Evolutionary conservation across 495 filamentous ascomycete genomes (phyloP), one percentile per base, ranked within the genome.

Genomic region (Penicillium mononematosum): DNA sequence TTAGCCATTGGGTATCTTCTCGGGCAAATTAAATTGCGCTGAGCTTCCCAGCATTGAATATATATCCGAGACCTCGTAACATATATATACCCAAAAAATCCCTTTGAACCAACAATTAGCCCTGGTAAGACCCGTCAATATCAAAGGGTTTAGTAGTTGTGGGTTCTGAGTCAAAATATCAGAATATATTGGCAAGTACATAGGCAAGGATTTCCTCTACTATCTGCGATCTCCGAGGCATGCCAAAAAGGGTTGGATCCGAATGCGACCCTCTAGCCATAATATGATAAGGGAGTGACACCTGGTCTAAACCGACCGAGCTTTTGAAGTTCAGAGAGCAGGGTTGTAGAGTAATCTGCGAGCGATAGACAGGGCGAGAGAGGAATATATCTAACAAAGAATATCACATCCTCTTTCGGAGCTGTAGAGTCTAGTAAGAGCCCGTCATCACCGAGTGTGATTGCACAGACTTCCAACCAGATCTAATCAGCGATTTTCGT

Each of bases 331-430:
- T 59, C 6, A 29, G 22, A 22, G 22, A 22, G 60, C 56, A n/a
- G 17, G 4, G 56, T 39, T 44, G 29, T 31, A 47, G 43, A 45
- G 39, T 51, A 63, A 55, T 61, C 34, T 9, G 58, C 29, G 6
- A 66, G 64, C 14, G 61, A 60, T 46, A 31, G n/a, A 43, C 22
- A 22, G 16, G 31, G 19, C 9, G 58, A 58, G 58, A 58, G 14
- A 69, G 57, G 66, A 49, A 58, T 16, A 64, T 66, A 62, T 48
- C 39, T 50, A 58, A 64, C 6, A 55, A 65, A 62, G 17, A 27
- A 8, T 34, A 50, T 58, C 32, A 62, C 45, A 29, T 65, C 57
- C 25, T 68, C 63, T 66, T 64, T 51, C n/a, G 53, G 58, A 31
- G 66, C 59, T 16, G 51, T 61, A 22, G 63, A 68, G n/a, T 45